Evolutionary conservation across 345 rosid species (phyloP), one percentile per base, ranked within the genome.

Genomic region (Leavenworthia alabamica): DNA sequence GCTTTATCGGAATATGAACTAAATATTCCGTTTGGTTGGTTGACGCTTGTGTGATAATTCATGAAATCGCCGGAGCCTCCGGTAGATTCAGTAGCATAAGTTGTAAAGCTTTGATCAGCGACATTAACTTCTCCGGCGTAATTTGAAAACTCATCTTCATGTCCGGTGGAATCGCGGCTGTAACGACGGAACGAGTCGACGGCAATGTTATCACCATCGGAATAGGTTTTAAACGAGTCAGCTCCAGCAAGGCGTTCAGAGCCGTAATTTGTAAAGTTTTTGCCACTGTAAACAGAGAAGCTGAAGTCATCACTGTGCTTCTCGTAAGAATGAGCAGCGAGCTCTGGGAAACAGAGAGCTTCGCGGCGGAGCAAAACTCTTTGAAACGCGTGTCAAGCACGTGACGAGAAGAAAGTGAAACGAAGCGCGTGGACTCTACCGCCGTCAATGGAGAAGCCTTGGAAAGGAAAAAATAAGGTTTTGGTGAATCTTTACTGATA

Each of bases 181-280:
- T 83, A 86, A 0, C 88, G 79, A 2, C 80, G 84, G 62, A 83
- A 86, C 2, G 86, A 70, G 54, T 80, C 89, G 16, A 52, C 60
- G 1, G 71, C 75, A 13, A 73, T 58, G 52, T 81, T 82, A 0
- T 62, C 76, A 0, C 72, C 74, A 8, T 68, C 67, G 14, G 89
- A 80, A 59, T 86, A 83, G 47, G 77, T 75, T 64, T 79, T 76
- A 70, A 89, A 91, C 7, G 83, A 39, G 75, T 84, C 79, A 4
- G 84, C 86, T 10, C 84, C 85, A 37, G 73, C 53, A 31, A 71
- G 74, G 6, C 77, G 55, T 17, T 3, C 73, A 7, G 82, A 60
- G 56, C 90, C 93, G 73, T 91, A 91, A 65, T 74, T 81, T 73
- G 87, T 83, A 75, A 91, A 91, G 79, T 91, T 91, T 16, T 63